A percentile compares a stretch with the other conserved stretches of the same genome.
Conservation (phyloP, 306 rosid species). For the Vigna reflexopilosa region DNA sequence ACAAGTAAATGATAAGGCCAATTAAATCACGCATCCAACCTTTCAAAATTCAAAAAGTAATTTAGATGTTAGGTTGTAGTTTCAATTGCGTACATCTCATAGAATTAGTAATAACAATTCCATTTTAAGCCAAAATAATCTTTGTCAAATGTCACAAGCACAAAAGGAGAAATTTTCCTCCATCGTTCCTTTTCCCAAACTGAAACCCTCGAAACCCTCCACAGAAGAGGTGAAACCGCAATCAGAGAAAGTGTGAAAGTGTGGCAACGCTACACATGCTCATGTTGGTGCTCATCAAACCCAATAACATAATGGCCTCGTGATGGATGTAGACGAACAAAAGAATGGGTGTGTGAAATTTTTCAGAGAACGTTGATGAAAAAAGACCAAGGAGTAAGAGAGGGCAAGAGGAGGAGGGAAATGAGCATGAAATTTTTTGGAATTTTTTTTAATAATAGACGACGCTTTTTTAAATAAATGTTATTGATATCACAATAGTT, state of each 20-base stretch:
- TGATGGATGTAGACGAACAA: too few relatives aligned
- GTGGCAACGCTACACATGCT: conserved; percentile 70
- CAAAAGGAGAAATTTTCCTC: conserved; percentile 37
- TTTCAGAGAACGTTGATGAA: too few relatives aligned
- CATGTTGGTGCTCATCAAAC: conserved; percentile 16
- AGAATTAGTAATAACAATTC: conserved; percentile 19
- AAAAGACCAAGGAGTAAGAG: too few relatives aligned
- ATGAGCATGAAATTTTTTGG: too few relatives aligned
- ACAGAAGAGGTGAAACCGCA: conserved; percentile 60
- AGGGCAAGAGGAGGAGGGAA: too few relatives aligned
- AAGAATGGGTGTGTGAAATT: too few relatives aligned
- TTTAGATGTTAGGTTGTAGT: conserved; percentile 22
- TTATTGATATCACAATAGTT: too few relatives aligned
- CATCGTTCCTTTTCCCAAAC: conserved; percentile 51
- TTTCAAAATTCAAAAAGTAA: conserved; percentile 12
- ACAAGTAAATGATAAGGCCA: conserved; percentile 31
- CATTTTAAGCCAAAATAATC: conserved; percentile 29
- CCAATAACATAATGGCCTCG: too few relatives aligned
- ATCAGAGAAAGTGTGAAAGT: conserved; percentile 62
- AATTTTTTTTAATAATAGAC: too few relatives aligned
- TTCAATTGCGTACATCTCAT: conserved; percentile 24
- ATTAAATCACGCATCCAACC: conserved; percentile 25
- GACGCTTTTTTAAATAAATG: too few relatives aligned
- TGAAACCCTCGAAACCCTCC: conserved; percentile 57
- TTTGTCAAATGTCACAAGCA: conserved; percentile 14